Percentiles rank a stretch among this genome's conserved stretches.
These are phyloP conservation scores for Manihot esculenta DNA, from an alignment of 441 rosid genomes.

Conservation along the genomic window DNA sequence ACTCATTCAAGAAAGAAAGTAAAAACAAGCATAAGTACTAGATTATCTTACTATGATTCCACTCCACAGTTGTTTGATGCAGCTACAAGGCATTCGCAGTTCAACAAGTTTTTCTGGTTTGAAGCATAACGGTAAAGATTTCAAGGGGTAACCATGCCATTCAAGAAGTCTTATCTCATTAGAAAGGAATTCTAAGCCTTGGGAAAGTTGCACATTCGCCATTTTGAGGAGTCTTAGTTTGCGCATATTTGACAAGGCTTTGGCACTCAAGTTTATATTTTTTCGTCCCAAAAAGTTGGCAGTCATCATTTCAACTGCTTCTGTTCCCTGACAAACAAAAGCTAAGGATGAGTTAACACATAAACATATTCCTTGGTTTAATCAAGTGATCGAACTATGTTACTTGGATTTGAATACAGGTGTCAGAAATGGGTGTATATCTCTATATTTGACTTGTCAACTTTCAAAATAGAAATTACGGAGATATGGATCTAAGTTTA, in stretches of 20 bases:
- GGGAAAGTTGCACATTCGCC: slow-evolving; percentile 8
- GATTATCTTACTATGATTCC: slow-evolving; percentile 12
- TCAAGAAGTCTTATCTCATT: slow-evolving; percentile 19
- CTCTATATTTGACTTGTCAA: too few species aligned
- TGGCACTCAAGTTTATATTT: neutral
- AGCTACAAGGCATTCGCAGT: slow-evolving; percentile 15
- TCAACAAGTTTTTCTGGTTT: slow-evolving; percentile 14
- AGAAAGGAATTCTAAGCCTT: slow-evolving; percentile 21
- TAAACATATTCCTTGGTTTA: too few species aligned
- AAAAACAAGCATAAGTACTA: neutral
- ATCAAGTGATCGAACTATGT: too few species aligned
- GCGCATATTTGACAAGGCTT: slow-evolving; percentile 23
- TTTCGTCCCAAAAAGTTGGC: neutral
- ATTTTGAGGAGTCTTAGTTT: slow-evolving; percentile 23
- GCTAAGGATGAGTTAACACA: too few species aligned
- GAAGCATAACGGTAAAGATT: slow-evolving; percentile 23
- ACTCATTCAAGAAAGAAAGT: neutral
- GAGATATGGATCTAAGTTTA: too few species aligned
- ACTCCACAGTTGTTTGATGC: slow-evolving; percentile 20
- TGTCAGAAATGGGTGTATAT: too few species aligned
- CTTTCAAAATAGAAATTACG: too few species aligned
- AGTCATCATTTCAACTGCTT: slow-evolving; percentile 19
- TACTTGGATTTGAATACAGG: too few species aligned
- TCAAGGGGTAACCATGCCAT: slow-evolving; percentile 31
- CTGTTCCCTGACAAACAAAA: slow-evolving; percentile 16